Base-by-base conservation (phyloP, 345 rosid genomes). In the Salix arbutifolia region DNA sequence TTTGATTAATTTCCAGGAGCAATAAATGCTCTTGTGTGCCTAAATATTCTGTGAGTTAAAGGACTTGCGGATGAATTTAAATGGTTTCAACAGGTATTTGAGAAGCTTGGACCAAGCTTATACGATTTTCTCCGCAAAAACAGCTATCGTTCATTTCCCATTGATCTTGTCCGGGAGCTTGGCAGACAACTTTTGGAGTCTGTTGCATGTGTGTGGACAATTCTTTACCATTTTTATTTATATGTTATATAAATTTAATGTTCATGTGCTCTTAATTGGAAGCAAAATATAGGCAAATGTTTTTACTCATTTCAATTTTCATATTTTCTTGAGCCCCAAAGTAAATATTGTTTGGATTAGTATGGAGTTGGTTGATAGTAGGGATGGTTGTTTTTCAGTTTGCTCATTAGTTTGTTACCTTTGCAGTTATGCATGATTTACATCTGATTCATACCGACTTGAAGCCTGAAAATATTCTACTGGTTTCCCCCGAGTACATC, bases 381-480 rank as follows among this genome's bases (percentile, higher is more conserved):
- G 46, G 68, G 76, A 78, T 58, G 70, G 60, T 46, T 72, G 9
- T 58, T 28, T 74, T 56, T 53, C 70, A 56, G 66, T 71, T 65
- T 35, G 56, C 68, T 81, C 12, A 76, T 76, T 67, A 18, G 23
- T 68, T 67, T 38, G 38, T 61, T 50, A 3, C 74, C 46, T 61
- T 78, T 84, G 90, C 93, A 92, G 94, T 90, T 79, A 85, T 92
- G 94, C 93, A 90, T 73, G 94, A 92, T 21, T 84, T 92, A n/a
- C 88, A 79, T 72, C 82, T 90, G 58, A 89, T 92, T 74, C 94
- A 92, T 84, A 92, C 97, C 1, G 94, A 90, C 84, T 71, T 92
- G 89, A 92, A 92, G 90, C 97, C 97, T 37, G 94, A 92, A 83
- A 92, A 92, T 80, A 87, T 90, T 81, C 91, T 92, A 75, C 83